Evolutionary conservation across 495 filamentous ascomycete genomes (phyloP), one percentile per base, ranked within the genome.

Genomic region (Apiosordaria backusii): DNA sequence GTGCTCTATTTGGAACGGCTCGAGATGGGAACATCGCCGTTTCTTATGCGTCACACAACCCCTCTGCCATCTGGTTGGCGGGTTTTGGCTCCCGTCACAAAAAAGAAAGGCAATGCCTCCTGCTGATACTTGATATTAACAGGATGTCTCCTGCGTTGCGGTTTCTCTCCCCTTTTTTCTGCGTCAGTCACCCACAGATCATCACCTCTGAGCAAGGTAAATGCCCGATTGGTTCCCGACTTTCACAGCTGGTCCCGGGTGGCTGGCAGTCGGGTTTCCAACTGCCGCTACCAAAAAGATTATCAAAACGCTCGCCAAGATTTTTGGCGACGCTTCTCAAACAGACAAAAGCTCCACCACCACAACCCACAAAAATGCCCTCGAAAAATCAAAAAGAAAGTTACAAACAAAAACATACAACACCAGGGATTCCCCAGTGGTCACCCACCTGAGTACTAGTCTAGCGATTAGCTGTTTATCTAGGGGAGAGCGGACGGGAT

Each of bases 401-500:
- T 13, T 13, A 13, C 35, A 2, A 15, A 13, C 9, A 45, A 45
- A 45, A 45, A 45, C 35, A 45, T 45, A 45, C 35, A 45, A 45
- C 35, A 45, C 35, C 35, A 45, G 35, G 35, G 35, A 45, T 45
- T 45, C 35, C 35, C 35, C 35, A 45, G 35, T 45, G 35, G 35
- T 57, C 53, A 57, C 53, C 53, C 53, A 57, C 53, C 53, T 57
- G 53, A 57, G 53, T 66, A 66, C 65, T 66, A 62, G 59, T 66
- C 65, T 57, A 50, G 65, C 65, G 65, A 61, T 66, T 57, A 62
- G 57, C 62, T 62, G 75, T 71, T 78, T 77, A 72, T 74, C 75
- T 76, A 79, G 72, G 77, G 77, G 75, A 77, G 79, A 81, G 77
- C 80, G 77, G 78, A 82, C 79, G 79, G 80, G 78, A 78, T 77